Conservation (phyloP, 305 asterid genomes). For the Vinca major region DNA sequence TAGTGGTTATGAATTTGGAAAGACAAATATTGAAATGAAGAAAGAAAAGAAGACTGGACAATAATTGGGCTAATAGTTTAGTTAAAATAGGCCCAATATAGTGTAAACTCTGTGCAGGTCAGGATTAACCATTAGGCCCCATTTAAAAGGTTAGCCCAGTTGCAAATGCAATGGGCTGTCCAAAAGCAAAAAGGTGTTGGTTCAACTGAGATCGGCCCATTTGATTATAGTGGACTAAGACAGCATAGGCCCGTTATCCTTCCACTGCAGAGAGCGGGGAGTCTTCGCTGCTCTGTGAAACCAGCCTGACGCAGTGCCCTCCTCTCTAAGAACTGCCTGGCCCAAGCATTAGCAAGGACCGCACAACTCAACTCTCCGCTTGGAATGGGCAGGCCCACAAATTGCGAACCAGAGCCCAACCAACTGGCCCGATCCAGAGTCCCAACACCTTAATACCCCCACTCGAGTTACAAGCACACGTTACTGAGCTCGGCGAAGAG, state of each 20-base stretch:
- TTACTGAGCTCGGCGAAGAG: slow-evolving; percentile 1
- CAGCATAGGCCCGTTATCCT: slow-evolving; percentile 4
- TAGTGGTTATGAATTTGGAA: too few species aligned
- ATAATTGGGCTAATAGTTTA: too few species aligned
- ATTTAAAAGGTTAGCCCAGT: too few species aligned
- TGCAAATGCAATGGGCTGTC: too few species aligned
- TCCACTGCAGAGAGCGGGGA: slow-evolving; percentile 4
- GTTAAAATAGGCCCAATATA: too few species aligned
- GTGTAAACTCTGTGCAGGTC: too few species aligned
- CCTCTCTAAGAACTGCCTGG: background rate
- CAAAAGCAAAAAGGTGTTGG: background rate
- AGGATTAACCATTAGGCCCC: too few species aligned
- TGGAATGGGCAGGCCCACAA: slow-evolving; percentile 4
- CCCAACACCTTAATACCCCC: background rate
- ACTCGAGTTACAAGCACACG: slow-evolving; percentile 7
- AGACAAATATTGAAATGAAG: too few species aligned
- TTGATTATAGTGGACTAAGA: background rate
- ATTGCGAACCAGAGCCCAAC: slow-evolving; percentile 6
- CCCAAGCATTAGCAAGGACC: background rate
- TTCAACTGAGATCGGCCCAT: background rate
- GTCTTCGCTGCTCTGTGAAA: too few species aligned
- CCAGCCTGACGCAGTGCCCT: slow-evolving; percentile 13
- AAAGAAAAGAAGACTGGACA: too few species aligned
- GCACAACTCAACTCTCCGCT: slow-evolving; percentile 6
- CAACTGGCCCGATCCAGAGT: background rate